Conservation (phyloP, 352 stramenopile species). For the Peronospora farinosa region DNA sequence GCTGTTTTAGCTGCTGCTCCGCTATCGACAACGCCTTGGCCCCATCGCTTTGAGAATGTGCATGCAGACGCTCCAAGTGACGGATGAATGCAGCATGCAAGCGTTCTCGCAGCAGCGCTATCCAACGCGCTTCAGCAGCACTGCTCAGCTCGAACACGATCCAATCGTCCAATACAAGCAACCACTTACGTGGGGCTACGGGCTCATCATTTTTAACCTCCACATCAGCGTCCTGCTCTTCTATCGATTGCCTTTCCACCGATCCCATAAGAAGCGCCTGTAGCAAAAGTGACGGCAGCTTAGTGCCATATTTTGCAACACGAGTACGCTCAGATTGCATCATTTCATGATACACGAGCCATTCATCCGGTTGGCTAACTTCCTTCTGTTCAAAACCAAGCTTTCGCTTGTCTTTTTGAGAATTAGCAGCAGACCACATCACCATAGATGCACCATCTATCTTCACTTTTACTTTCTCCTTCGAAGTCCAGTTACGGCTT, state of each 20-base stretch:
- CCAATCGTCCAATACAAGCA: slow-evolving; percentile 70
- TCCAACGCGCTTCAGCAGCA: slow-evolving; percentile 35
- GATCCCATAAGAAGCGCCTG: slow-evolving; percentile 61
- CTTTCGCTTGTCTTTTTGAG: slow-evolving; percentile 25
- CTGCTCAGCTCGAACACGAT: slow-evolving; percentile 53
- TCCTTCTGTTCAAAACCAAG: slow-evolving; percentile 21
- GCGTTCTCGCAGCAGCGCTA: slow-evolving; percentile 49
- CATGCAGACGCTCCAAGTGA: slow-evolving; percentile 59
- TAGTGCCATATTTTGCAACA: slow-evolving; percentile 64
- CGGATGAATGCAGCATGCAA: slow-evolving; percentile 57
- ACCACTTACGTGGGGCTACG: slow-evolving; percentile 24
- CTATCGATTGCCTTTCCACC: slow-evolving; percentile 28
- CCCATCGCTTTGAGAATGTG: slow-evolving; percentile 19
- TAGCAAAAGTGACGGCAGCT: slow-evolving; percentile 51
- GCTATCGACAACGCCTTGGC: slow-evolving; percentile 1
- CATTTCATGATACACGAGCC: slow-evolving; percentile 82
- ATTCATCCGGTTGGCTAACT: slow-evolving; percentile 36
- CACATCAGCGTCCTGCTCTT: slow-evolving; percentile 21
- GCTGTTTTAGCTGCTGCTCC: slow-evolving; percentile 28
- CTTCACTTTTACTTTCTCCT: slow-evolving; percentile 78
- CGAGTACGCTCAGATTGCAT: slow-evolving; percentile 69
- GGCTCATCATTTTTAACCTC: slow-evolving; percentile 10
- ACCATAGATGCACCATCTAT: slow-evolving; percentile 57
- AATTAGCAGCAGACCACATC: slow-evolving; percentile 20
- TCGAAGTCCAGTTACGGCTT: slow-evolving; percentile 66